phyloP scores from a whole-genome alignment of 352 stramenopile species.

The Phytophthora sp. region DNA sequence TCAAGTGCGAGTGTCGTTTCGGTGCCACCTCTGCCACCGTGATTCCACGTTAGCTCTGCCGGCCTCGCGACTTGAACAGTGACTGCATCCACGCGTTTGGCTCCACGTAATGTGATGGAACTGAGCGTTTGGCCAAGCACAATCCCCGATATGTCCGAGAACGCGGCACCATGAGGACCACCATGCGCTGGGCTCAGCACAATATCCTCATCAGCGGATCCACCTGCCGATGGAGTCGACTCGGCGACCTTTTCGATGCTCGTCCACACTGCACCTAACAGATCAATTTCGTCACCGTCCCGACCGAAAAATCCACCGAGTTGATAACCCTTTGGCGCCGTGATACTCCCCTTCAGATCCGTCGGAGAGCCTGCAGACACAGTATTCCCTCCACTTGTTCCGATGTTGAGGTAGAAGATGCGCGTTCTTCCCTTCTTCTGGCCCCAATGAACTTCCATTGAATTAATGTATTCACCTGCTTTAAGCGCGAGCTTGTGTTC shows the following conservation, averaged over 20 bases:
- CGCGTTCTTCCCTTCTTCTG: slow-evolving; percentile 14
- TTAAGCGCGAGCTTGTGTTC: slow-evolving; percentile 15
- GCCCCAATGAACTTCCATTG: slow-evolving; percentile 24
- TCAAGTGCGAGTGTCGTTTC: slow-evolving; percentile 39
- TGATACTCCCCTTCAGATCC: slow-evolving; percentile 1
- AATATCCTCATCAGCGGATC: slow-evolving; percentile 18
- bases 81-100: slow-evolving; percentile 12
- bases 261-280: slow-evolving; percentile 34
- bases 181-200: slow-evolving; percentile 13
- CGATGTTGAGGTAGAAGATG: slow-evolving; percentile 14
- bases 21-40: slow-evolving; percentile 42
- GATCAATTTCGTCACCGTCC: slow-evolving; percentile 10
- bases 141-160: slow-evolving; percentile 29
- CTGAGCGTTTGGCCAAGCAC: slow-evolving; percentile 25
- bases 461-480: slow-evolving; percentile 17
- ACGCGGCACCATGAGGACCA: slow-evolving; percentile 20
- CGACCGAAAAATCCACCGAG: slow-evolving; percentile 34
- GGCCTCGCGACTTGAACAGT: slow-evolving; percentile 3
- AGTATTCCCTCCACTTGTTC: slow-evolving; percentile 17
- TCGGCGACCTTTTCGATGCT: slow-evolving; percentile 23
- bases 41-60: slow-evolving; percentile 28
- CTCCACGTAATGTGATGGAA: slow-evolving; percentile 23
- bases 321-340: slow-evolving; percentile 24
- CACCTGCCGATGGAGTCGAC: background rate
- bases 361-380: slow-evolving; percentile 18